Base-by-base conservation (phyloP, 805 yeast genomes). In the Nakazawaea sp. region DNA sequence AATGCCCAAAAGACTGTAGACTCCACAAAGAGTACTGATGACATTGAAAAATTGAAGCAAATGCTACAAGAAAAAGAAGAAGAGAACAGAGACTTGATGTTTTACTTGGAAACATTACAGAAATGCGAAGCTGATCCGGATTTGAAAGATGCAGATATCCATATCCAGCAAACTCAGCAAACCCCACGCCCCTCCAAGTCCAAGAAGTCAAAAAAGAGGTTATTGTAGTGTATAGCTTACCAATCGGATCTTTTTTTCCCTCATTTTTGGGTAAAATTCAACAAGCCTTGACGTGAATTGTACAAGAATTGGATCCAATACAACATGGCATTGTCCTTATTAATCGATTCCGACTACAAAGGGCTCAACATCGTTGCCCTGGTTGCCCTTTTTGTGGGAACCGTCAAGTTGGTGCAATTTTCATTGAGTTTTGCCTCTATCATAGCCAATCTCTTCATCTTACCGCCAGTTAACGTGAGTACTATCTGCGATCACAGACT, bases 11-110 rank as follows among this genome's bases (percentile, higher is more conserved):
- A 30, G n/a, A 13, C 8, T 5, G 11, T 7, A 4, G 13, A 30
- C 12, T 10, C 12, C 4, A 7, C 6, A n/a, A 28, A 12, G 5
- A 16, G n/a, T n/a, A 29, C 17, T 11, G 16, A 8, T 12, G 57
- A 59, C 24, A 64, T 66, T 28, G 47, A 55, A 12, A 40, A 45
- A 16, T 40, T 76, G 19, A 56, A 58, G 30, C 41, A 41, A 2
- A 61, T 68, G 33, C 76, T 71, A 10, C 52, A 51, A 9, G 84
- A 75, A 2, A 51, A 81, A 21, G 53, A 67, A 30, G 86, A 79
- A 28, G 85, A 81, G 52, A 77, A 77, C 3, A 72, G 68, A 20
- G 96, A 87, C 53, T 55, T 87, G 36, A 84, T 88, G 95, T 81
- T 85, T 44, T 85, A 66, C 50, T 57, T 87, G 27, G 90, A 82